These are phyloP conservation scores for Paxillus ammoniavirescens DNA, from an alignment of 768 basidiomycete genomes.

Conservation along the genomic window DNA sequence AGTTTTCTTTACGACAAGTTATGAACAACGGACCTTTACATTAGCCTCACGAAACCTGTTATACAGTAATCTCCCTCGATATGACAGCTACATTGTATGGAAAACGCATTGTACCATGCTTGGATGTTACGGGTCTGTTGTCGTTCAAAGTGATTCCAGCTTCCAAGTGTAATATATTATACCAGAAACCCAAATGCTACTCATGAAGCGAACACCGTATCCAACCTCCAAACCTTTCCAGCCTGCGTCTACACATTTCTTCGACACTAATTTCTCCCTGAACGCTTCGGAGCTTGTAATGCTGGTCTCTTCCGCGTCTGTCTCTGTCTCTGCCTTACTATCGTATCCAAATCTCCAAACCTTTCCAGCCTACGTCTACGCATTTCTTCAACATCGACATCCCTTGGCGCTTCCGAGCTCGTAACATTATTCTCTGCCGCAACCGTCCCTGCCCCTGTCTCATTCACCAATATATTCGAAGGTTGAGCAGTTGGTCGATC, in stretches of 20 bases:
- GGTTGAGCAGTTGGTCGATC: constrained; percentile 36
- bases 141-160: too few relatives aligned
- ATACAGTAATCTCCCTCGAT: too few relatives aligned
- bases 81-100: too few relatives aligned
- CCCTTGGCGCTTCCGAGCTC: constrained; percentile 19
- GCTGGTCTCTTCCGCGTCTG: constrained; percentile 20
- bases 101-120: too few relatives aligned
- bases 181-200: too few relatives aligned
- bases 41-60: too few relatives aligned
- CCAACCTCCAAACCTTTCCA: constrained; percentile 62
- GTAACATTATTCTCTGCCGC: constrained; percentile 9
- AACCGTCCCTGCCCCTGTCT: constrained; percentile 36
- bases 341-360: constrained; percentile 48
- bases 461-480: not conserved
- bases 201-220: not conserved
- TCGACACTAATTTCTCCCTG: constrained; percentile 50
- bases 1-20: too few relatives aligned
- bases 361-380: constrained; percentile 59
- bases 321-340: constrained; percentile 26
- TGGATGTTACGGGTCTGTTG: too few relatives aligned
- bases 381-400: constrained; percentile 63
- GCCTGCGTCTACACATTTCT: constrained; percentile 63
- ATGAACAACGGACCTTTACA: too few relatives aligned
- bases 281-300: constrained; percentile 7
- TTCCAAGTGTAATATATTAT: too few relatives aligned